Evolutionary conservation across 2,329 filamentous ascomycete species (phyloP).

Genomic region (Alternaria infectoria): DNA sequence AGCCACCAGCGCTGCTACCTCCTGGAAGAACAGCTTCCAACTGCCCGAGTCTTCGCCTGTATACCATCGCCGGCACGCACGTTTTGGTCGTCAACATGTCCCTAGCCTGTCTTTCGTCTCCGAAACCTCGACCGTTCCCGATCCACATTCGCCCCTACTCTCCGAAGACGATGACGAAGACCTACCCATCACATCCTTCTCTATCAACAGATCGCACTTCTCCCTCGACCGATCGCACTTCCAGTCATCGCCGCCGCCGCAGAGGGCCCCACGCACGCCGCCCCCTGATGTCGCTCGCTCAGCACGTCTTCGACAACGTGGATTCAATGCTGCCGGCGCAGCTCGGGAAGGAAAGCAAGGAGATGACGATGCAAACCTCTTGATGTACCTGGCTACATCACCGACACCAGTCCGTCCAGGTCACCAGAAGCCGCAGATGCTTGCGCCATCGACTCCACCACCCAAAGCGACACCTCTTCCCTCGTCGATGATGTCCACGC

Average conservation of each 20-base stretch:
- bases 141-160: slow-evolving; percentile 63
- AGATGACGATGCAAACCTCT: slow-evolving; percentile 82
- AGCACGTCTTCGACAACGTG: slow-evolving; percentile 48
- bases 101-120: slow-evolving; percentile 82
- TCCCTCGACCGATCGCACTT: slow-evolving; percentile 62
- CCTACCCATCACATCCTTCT: slow-evolving; percentile 77
- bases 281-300: slow-evolving; percentile 49
- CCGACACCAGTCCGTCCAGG: slow-evolving; percentile 78
- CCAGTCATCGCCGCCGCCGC: slow-evolving; percentile 72
- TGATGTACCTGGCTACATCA: slow-evolving; percentile 90
- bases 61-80: slow-evolving; percentile 74
- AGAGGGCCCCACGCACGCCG: slow-evolving; percentile 56
- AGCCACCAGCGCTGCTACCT: slow-evolving; percentile 63
- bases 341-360: slow-evolving; percentile 63
- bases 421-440: slow-evolving; percentile 54
- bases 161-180: slow-evolving; percentile 84
- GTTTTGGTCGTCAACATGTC: slow-evolving; percentile 72
- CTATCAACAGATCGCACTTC: slow-evolving; percentile 63
- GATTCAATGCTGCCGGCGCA: slow-evolving; percentile 48
- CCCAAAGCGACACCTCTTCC: slow-evolving; percentile 66
- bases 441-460: slow-evolving; percentile 62
- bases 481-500: slow-evolving; percentile 89
- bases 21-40: slow-evolving; percentile 79
- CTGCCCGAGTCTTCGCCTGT: slow-evolving; percentile 87
- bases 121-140: slow-evolving; percentile 70